Evolutionary conservation across 352 stramenopile genomes (phyloP).

Genomic region (Globisporangium iwayamae): DNA sequence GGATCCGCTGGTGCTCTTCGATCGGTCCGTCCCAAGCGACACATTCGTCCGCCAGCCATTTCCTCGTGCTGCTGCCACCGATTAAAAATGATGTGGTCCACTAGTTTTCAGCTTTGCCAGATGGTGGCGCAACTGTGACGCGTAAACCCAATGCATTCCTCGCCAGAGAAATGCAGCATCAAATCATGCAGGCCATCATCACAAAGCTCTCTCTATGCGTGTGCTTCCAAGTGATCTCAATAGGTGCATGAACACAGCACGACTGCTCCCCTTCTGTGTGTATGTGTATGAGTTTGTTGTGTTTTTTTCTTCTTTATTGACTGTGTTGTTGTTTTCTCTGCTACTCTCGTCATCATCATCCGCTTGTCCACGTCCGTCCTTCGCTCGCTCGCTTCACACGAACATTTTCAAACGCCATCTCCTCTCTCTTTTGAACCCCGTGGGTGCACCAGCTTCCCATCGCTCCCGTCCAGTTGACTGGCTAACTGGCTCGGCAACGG

Average conservation of each 20-base stretch:
- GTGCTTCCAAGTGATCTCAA: neutral
- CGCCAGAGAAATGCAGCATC: constrained; percentile 5
- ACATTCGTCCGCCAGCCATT: constrained; percentile 11
- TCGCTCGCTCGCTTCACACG: neutral
- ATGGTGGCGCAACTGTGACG: neutral
- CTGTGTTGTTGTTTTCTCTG: constrained; percentile 1
- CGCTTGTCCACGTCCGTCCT: constrained; percentile 1
- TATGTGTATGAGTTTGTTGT: constrained; percentile 4
- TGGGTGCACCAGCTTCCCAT: neutral
- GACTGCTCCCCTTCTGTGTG: neutral
- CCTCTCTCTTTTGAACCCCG: neutral
- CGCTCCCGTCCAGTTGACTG: neutral
- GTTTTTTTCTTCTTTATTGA: neutral
- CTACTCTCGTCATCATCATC: constrained; percentile 2
- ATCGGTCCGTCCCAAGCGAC: constrained; percentile 7
- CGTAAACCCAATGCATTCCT: neutral
- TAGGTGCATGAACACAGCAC: neutral
- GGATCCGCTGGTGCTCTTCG: neutral
- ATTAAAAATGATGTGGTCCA: neutral
- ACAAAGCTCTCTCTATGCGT: neutral
- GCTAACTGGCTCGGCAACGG: neutral
- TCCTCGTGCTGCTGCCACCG: neutral
- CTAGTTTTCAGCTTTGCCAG: neutral
- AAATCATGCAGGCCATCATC: neutral
- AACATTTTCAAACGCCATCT: neutral